Percentiles rank a stretch among this genome's conserved stretches.
Conservation (phyloP, 2,329 filamentous ascomycete genomes). For the Phialophora expanda region DNA sequence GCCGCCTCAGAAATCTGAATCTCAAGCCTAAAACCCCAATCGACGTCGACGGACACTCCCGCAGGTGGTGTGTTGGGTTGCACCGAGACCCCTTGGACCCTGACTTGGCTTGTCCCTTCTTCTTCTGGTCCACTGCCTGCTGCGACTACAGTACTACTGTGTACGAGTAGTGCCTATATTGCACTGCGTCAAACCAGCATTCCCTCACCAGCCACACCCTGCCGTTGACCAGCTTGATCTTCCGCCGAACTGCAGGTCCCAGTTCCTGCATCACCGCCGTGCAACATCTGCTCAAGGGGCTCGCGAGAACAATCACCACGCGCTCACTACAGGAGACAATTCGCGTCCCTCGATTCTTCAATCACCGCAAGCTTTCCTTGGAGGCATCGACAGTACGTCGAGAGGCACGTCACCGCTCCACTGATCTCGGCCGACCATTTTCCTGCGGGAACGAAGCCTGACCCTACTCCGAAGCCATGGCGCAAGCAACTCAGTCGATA, state of each 20-base stretch:
- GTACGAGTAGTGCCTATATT: conserved; percentile 6
- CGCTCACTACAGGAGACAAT: conserved; percentile 32
- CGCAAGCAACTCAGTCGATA: conserved; percentile 39
- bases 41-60: conserved; percentile 23
- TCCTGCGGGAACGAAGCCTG: neutral
- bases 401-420: neutral
- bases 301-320: conserved; percentile 21
- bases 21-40: conserved; percentile 14
- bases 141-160: conserved; percentile 13
- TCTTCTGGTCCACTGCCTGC: conserved; percentile 13
- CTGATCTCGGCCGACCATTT: neutral
- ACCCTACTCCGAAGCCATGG: conserved; percentile 20
- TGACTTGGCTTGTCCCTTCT: conserved; percentile 22
- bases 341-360: conserved; percentile 23
- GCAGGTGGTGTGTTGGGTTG: conserved; percentile 9
- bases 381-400: neutral
- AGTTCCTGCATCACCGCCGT: conserved; percentile 21
- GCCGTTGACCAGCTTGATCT: conserved; percentile 6
- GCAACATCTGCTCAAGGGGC: conserved; percentile 27
- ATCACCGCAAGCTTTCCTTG: neutral
- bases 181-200: conserved; percentile 15
- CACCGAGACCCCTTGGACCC: conserved; percentile 25
- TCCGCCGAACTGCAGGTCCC: conserved; percentile 23
- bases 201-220: conserved; percentile 3
- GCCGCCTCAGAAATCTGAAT: conserved; percentile 20